These are phyloP conservation scores for Lagenidium giganteum DNA, from an alignment of 352 stramenopile species.

Conservation along the genomic window DNA sequence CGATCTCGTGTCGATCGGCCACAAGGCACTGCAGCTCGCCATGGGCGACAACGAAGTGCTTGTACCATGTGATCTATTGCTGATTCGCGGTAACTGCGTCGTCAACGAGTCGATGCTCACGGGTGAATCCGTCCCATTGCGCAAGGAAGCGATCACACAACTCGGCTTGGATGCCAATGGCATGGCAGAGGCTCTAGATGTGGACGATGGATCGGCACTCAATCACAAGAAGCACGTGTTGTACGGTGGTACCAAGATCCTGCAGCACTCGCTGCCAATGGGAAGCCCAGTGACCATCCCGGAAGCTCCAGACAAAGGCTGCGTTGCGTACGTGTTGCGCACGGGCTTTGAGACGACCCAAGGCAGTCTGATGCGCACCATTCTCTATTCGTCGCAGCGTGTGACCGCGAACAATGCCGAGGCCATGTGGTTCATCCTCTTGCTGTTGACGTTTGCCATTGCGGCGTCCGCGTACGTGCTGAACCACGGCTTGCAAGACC, in stretches of 20 bases:
- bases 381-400: constrained; percentile 92
- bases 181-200: constrained; percentile 8
- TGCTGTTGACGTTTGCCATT: constrained; percentile 91
- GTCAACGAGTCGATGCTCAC: constrained; percentile 97
- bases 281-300: constrained; percentile 11
- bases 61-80: constrained; percentile 89
- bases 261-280: constrained; percentile 23
- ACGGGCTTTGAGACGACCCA: constrained; percentile 94
- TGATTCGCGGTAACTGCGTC: constrained; percentile 88
- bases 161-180: constrained; percentile 8
- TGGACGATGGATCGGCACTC: constrained; percentile 27
- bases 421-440: constrained; percentile 90
- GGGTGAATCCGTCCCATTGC: constrained; percentile 91
- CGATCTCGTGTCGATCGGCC: constrained; percentile 80
- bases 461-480: constrained; percentile 82
- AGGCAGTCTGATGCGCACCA: constrained; percentile 92
- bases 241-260: constrained; percentile 65
- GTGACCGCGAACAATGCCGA: constrained; percentile 88
- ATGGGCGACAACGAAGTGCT: constrained; percentile 7
- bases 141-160: constrained; percentile 77
- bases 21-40: constrained; percentile 17
- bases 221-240: constrained; percentile 65
- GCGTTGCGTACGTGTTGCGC: constrained; percentile 85
- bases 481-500: constrained; percentile 32
- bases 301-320: constrained; percentile 73